These are phyloP conservation scores for Sporisorium reilianum DNA, from an alignment of 1,284 basidiomycete species.

Conservation along the genomic window DNA sequence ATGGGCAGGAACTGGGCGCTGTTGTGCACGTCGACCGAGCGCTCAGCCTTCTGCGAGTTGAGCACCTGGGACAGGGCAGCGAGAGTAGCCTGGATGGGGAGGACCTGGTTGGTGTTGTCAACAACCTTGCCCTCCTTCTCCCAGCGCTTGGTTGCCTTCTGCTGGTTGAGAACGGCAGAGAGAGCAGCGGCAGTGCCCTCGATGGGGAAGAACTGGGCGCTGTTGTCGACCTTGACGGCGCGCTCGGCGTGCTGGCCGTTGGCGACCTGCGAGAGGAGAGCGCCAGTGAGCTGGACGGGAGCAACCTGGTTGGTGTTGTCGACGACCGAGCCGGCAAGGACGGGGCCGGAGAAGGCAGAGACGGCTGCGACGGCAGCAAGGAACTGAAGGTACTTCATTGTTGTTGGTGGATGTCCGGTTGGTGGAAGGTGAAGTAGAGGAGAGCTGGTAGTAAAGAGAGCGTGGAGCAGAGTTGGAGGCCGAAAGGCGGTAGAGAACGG, in stretches of 20 bases:
- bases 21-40: constrained; percentile 29
- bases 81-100: constrained; percentile 36
- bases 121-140: constrained; percentile 29
- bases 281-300: constrained; percentile 44
- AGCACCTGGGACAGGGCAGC: constrained; percentile 25
- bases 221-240: constrained; percentile 37
- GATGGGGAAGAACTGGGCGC: constrained; percentile 34
- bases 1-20: constrained; percentile 36
- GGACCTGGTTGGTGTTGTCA: constrained; percentile 38
- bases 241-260: constrained; percentile 45
- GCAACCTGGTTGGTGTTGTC: constrained; percentile 48
- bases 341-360: constrained; percentile 48
- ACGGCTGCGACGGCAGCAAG: constrained; percentile 51
- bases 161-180: constrained; percentile 31
- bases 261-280: constrained; percentile 39
- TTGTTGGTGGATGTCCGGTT: constrained; percentile 13
- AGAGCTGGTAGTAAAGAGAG: constrained; percentile 20
- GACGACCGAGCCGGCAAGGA: constrained; percentile 32
- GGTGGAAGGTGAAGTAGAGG: constrained; percentile 12
- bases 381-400: constrained; percentile 56
- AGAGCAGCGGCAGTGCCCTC: constrained; percentile 41
- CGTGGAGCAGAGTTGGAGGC: constrained; percentile 12
- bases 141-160: constrained; percentile 27
- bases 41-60: constrained; percentile 36
- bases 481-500: constrained; percentile 14